A percentile compares a stretch with the other conserved stretches of the same genome.
Conservation (phyloP, 108 stramenopile species). For the Nitzschia sp. region DNA sequence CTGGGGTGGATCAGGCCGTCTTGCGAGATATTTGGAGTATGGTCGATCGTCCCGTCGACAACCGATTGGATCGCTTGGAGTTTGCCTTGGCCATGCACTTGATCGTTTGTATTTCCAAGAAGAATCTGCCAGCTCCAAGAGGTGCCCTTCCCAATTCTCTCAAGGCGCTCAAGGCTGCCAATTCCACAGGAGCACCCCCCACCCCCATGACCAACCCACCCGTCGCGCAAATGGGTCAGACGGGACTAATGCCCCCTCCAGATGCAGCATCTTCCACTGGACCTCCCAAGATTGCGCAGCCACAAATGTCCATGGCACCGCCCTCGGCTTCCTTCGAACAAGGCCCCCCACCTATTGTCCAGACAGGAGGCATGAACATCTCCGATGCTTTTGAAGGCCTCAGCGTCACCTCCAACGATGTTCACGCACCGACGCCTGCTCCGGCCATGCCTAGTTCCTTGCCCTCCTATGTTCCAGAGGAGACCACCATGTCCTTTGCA, state of each 20-base stretch:
- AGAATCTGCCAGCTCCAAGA: slow-evolving; percentile 66
- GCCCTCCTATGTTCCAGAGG: slow-evolving; percentile 27
- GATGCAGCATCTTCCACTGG: slow-evolving; percentile 10
- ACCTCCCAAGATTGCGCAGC: slow-evolving; percentile 23
- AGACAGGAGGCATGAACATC: slow-evolving; percentile 57
- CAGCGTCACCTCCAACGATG: slow-evolving; percentile 9
- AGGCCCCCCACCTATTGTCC: slow-evolving; percentile 39
- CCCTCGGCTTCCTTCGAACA: slow-evolving; percentile 12
- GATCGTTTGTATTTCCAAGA: slow-evolving; percentile 91
- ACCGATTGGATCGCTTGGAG: slow-evolving; percentile 81
- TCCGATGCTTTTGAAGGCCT: slow-evolving; percentile 85
- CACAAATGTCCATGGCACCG: neutral
- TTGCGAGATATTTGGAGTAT: slow-evolving; percentile 85
- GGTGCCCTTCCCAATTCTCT: slow-evolving; percentile 61
- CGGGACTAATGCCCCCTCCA: slow-evolving; percentile 12
- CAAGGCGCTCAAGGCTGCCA: slow-evolving; percentile 47
- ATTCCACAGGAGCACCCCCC: slow-evolving; percentile 6
- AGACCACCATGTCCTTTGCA: neutral
- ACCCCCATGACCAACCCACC: neutral
- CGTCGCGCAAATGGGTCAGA: neutral
- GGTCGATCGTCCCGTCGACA: slow-evolving; percentile 85
- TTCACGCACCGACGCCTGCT: neutral
- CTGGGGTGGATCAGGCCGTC: slow-evolving; percentile 45
- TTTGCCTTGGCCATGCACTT: slow-evolving; percentile 96
- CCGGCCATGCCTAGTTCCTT: neutral